These are phyloP conservation scores for Meripilus lineatus DNA, from an alignment of 1,284 basidiomycete genomes.

Conservation along the genomic window DNA sequence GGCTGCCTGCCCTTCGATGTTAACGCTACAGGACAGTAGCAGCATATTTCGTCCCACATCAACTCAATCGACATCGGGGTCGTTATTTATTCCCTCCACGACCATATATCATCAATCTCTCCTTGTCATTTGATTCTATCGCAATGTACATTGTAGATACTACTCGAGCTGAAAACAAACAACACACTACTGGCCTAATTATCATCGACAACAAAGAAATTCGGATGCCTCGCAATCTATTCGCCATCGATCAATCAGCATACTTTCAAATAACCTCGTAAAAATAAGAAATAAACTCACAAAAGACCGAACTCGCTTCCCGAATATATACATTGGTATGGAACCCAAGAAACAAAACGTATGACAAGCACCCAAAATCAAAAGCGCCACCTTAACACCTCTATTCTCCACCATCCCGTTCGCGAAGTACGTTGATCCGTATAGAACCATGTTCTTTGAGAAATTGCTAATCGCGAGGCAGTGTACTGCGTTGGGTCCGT, in stretches of 20 bases:
- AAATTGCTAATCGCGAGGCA: constrained; percentile 40
- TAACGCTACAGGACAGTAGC: constrained; percentile 21
- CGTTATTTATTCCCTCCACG: too few relatives aligned
- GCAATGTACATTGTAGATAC: too few relatives aligned
- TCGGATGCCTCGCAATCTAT: constrained; percentile 30
- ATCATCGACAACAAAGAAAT: constrained; percentile 22
- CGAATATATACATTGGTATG: constrained; percentile 38
- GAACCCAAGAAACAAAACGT: constrained; percentile 34
- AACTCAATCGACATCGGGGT: too few relatives aligned
- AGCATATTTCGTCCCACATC: too few relatives aligned
- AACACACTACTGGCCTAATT: too few relatives aligned
- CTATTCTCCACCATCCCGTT: constrained; percentile 36
- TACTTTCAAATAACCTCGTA: neutral
- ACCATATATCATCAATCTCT: too few relatives aligned
- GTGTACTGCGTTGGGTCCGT: constrained; percentile 36
- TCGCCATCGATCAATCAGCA: too few relatives aligned
- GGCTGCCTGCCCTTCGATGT: constrained; percentile 47
- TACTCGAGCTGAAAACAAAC: too few relatives aligned
- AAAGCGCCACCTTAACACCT: constrained; percentile 34
- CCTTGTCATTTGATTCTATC: too few relatives aligned
- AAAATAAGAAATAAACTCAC: constrained; percentile 23
- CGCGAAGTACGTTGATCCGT: constrained; percentile 41
- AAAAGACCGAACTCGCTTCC: constrained; percentile 36
- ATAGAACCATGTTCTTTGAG: constrained; percentile 39
- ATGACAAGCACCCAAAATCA: constrained; percentile 36